Evolutionary conservation across 345 rosid genomes (phyloP).

Genomic region (Rubroshorea leprosula): DNA sequence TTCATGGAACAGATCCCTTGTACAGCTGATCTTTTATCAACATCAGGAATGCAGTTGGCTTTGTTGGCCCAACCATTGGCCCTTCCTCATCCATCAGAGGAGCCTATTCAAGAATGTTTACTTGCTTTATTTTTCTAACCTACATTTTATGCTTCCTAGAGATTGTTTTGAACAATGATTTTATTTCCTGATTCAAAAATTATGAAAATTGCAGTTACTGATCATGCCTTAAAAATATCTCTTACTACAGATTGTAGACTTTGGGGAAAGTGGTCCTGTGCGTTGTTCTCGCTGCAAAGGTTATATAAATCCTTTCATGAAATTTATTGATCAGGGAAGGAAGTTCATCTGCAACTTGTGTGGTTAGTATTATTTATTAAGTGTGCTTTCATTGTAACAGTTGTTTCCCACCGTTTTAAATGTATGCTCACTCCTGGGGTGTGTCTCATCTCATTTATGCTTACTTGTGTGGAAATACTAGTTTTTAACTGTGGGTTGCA

Average conservation of each 20-base stretch:
- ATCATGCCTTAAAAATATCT: slow-evolving; percentile 12
- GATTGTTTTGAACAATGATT: no score
- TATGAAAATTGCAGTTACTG: slow-evolving; percentile 1
- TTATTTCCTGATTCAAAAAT: neutral
- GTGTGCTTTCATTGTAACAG: neutral
- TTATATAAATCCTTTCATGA: slow-evolving; percentile 90
- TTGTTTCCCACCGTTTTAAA: neutral
- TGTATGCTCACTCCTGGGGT: neutral
- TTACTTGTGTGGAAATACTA: no score
- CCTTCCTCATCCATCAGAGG: slow-evolving; percentile 94
- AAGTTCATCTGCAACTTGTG: slow-evolving; percentile 85
- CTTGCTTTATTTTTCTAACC: neutral
- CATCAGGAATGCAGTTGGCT: slow-evolving; percentile 95
- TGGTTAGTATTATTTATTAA: slow-evolving; percentile 28
- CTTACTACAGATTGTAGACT: slow-evolving; percentile 68
- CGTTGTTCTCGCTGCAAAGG: slow-evolving; percentile 96
- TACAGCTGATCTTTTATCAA: slow-evolving; percentile 82
- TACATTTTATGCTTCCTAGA: neutral
- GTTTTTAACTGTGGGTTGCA: no score
- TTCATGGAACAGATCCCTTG: slow-evolving; percentile 72
- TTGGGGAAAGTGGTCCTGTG: slow-evolving; percentile 88
- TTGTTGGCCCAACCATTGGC: slow-evolving; percentile 93
- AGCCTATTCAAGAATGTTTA: slow-evolving; percentile 69
- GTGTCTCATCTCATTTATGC: no score
- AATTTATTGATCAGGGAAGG: slow-evolving; percentile 86